Conservation (phyloP, 2,329 filamentous ascomycete genomes). For the Plenodomus biglobosus region DNA sequence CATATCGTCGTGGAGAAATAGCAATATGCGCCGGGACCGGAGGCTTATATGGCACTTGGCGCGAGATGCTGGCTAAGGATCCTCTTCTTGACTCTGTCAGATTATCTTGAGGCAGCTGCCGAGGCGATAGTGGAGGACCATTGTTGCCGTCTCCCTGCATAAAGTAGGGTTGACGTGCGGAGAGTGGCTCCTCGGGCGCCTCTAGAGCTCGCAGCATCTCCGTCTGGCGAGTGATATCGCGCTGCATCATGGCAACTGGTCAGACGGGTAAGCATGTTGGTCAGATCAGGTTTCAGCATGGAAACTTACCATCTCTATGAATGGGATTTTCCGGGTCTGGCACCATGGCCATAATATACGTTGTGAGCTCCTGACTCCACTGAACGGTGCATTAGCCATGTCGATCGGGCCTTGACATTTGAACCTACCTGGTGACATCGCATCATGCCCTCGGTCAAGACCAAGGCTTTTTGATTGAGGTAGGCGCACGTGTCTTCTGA, state of each 20-base stretch:
- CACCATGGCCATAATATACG: constrained; percentile 70
- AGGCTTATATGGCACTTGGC: constrained; percentile 70
- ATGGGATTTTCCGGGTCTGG: constrained; percentile 74
- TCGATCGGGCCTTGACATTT: constrained; percentile 18
- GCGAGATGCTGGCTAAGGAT: constrained; percentile 58
- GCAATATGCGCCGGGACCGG: constrained; percentile 81
- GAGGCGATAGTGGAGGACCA: constrained; percentile 79
- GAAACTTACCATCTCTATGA: constrained; percentile 75
- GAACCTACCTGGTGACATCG: constrained; percentile 66
- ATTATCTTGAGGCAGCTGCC: constrained; percentile 77
- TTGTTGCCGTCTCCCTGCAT: constrained; percentile 45
- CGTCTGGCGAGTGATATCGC: constrained; percentile 63
- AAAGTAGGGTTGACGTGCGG: constrained; percentile 56
- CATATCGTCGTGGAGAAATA: constrained; percentile 77
- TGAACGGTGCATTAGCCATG: constrained; percentile 46
- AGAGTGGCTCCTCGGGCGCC: constrained; percentile 64
- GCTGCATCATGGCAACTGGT: constrained; percentile 56
- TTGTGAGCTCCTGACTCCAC: constrained; percentile 83
- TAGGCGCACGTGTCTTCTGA: constrained; percentile 81
- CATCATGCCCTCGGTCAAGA: constrained; percentile 76
- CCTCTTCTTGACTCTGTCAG: constrained; percentile 67
- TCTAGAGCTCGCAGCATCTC: constrained; percentile 60
- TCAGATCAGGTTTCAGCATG: constrained; percentile 23
- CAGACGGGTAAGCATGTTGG: constrained; percentile 24
- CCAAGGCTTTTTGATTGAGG: constrained; percentile 78